These are phyloP conservation scores for Polytrichum commune DNA, from an alignment of 225 moss, liverwort and hornwort species.

Conservation along the genomic window DNA sequence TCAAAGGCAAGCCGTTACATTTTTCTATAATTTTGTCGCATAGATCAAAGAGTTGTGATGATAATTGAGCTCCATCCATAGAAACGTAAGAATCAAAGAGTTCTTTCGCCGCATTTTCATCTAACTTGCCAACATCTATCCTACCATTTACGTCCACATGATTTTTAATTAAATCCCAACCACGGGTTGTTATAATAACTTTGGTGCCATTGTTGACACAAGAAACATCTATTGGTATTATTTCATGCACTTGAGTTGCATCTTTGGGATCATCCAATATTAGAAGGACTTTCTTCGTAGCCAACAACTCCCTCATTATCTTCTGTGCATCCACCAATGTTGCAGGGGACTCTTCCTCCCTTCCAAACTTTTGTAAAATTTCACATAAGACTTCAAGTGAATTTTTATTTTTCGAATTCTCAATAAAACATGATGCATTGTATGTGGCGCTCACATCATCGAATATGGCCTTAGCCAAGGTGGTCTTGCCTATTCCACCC, in stretches of 20 bases:
- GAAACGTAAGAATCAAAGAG: not conserved
- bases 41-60: not conserved
- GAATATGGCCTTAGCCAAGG: constrained; percentile 4
- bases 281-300: not conserved
- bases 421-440: not conserved
- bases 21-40: not conserved
- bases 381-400: not conserved
- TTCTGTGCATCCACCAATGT: not conserved
- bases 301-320: not conserved
- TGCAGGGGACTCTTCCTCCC: not conserved
- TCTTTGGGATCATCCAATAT: not conserved
- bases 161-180: not conserved
- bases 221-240: not conserved
- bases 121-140: not conserved
- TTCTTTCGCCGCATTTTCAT: not conserved
- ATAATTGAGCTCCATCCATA: not conserved
- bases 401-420: not conserved
- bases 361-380: not conserved
- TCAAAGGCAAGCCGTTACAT: constrained; percentile 1
- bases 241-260: not conserved
- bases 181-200: not conserved
- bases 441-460: not conserved
- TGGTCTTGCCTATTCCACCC: constrained; percentile 13
- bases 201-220: not conserved
- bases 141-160: not conserved